These are phyloP conservation scores for Evernia prunastri DNA, from an alignment of 495 filamentous ascomycete genomes.

Conservation along the genomic window DNA sequence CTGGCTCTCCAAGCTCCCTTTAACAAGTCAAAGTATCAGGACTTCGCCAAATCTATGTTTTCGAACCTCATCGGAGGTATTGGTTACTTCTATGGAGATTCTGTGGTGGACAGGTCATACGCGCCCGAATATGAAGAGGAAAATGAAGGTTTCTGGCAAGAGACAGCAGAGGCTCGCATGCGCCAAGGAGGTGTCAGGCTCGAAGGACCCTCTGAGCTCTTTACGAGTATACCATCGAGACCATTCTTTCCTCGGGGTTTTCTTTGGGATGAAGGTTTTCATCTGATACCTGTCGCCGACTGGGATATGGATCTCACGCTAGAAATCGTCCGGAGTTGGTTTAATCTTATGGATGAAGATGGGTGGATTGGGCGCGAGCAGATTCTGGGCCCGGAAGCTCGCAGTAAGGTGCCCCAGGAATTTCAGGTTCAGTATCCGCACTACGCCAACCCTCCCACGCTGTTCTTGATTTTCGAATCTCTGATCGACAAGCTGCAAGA, in stretches of 20 bases:
- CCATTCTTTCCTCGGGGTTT: constrained; percentile 97
- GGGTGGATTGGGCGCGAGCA: constrained; percentile 98
- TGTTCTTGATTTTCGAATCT: constrained; percentile 79
- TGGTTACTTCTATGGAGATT: constrained; percentile 87
- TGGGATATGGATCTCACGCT: constrained; percentile 92
- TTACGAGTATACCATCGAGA: constrained; percentile 85
- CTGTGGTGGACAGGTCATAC: constrained; percentile 82
- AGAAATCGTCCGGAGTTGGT: constrained; percentile 92
- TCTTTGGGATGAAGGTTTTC: constrained; percentile 97
- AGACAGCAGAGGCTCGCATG: constrained; percentile 67
- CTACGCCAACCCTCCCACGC: constrained; percentile 96
- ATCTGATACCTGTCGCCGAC: constrained; percentile 83
- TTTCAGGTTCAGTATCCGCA: constrained; percentile 97
- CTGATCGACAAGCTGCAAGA: constrained; percentile 68
- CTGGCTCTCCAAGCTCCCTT: constrained; percentile 75
- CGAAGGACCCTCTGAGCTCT: constrained; percentile 84
- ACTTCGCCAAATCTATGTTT: constrained; percentile 83
- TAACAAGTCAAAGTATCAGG: constrained; percentile 59
- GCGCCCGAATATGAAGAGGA: constrained; percentile 91
- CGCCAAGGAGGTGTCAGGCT: constrained; percentile 51
- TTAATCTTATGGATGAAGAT: constrained; percentile 90
- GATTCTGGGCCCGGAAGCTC: constrained; percentile 88
- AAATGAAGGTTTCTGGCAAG: constrained; percentile 96
- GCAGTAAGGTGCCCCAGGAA: constrained; percentile 91
- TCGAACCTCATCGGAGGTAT: constrained; percentile 93